Conservation (phyloP, 352 stramenopile genomes). For the Globisporangium canariense region DNA sequence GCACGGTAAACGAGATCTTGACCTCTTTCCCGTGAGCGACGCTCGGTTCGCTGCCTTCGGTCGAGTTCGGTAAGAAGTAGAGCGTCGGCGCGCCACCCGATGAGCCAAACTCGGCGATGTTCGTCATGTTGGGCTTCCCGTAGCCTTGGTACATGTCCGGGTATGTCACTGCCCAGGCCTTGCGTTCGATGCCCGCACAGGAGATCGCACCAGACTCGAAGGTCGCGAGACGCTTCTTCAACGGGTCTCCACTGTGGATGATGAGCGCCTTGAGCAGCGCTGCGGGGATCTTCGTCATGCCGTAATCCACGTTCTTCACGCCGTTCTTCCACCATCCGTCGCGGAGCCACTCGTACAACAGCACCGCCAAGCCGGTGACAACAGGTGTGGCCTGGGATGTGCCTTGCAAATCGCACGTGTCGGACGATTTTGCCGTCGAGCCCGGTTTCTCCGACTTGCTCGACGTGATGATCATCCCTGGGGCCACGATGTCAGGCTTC, state of each 20-base stretch:
- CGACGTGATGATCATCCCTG: constrained; percentile 78
- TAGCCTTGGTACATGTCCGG: constrained; percentile 82
- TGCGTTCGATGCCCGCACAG: constrained; percentile 33
- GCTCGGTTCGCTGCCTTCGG: constrained; percentile 48
- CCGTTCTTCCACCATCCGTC: constrained; percentile 79
- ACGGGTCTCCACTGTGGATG: constrained; percentile 66
- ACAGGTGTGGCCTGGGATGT: constrained; percentile 78
- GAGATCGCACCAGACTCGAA: constrained; percentile 45
- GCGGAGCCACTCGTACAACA: constrained; percentile 74
- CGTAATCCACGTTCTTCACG: constrained; percentile 43
- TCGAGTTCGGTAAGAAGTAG: constrained; percentile 78
- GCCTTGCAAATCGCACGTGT: constrained; percentile 70
- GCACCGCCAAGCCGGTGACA: constrained; percentile 66
- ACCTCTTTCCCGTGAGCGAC: constrained; percentile 55
- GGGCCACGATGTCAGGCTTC: constrained; percentile 87
- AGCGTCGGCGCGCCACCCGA: constrained; percentile 30
- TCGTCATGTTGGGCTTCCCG: constrained; percentile 77
- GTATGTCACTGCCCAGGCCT: constrained; percentile 40
- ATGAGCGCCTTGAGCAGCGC: constrained; percentile 77
- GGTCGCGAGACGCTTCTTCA: constrained; percentile 42
- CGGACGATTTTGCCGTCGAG: constrained; percentile 45
- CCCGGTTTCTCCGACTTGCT: constrained; percentile 60
- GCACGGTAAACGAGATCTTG: constrained; percentile 69
- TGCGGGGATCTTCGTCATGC: constrained; percentile 60
- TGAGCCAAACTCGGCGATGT: constrained; percentile 56